Conservation (phyloP, 1,284 basidiomycete species). For the Athelia psychrophila region DNA sequence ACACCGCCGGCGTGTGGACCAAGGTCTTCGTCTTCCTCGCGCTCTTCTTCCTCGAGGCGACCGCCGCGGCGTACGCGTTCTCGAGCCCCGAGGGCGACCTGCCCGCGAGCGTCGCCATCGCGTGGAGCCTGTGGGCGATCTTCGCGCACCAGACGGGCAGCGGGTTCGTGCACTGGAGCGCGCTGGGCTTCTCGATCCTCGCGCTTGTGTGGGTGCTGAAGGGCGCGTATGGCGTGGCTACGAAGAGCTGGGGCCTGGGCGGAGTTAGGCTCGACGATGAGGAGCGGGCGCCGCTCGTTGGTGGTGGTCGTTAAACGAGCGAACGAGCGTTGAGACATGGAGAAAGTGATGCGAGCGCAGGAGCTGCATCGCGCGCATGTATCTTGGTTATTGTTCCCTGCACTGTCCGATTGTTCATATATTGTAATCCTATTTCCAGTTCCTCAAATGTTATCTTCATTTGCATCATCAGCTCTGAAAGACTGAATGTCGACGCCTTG, state of each 20-base stretch:
- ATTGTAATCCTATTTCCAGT: no score
- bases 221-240: constrained; percentile 53
- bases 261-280: constrained; percentile 71
- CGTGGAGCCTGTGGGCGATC: constrained; percentile 82
- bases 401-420: no score
- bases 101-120: constrained; percentile 83
- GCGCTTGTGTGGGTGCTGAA: constrained; percentile 84
- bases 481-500: no score
- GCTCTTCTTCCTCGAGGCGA: constrained; percentile 92
- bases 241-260: constrained; percentile 36
- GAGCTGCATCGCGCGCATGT: no score
- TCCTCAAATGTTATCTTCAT: no score
- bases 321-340: no score
- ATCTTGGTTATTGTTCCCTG: no score
- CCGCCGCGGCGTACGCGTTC: constrained; percentile 89
- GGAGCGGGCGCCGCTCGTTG: constrained; percentile 80
- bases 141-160: constrained; percentile 65
- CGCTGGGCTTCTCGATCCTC: constrained; percentile 84
- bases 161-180: constrained; percentile 88
- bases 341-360: no score
- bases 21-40: constrained; percentile 93
- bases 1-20: constrained; percentile 82
- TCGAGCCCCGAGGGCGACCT: constrained; percentile 88
- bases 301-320: constrained; percentile 10
- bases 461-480: no score